These are phyloP conservation scores for Fusarium sp. DNA, from an alignment of 2,329 filamentous ascomycete species.

Conservation along the genomic window DNA sequence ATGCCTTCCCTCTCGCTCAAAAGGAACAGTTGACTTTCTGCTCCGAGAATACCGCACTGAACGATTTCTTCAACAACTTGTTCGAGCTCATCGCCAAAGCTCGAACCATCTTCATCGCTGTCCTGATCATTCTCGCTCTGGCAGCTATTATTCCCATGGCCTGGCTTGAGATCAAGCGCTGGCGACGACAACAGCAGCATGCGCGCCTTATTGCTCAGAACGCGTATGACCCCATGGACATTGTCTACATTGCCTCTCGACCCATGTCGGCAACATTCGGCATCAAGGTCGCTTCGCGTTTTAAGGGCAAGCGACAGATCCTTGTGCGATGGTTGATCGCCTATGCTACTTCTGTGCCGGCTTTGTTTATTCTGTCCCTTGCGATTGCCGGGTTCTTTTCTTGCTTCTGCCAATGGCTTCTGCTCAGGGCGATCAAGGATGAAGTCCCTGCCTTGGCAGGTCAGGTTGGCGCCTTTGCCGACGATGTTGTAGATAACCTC, in stretches of 20 bases:
- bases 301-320: slow-evolving; percentile 77
- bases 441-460: slow-evolving; percentile 81
- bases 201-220: slow-evolving; percentile 75
- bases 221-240: slow-evolving; percentile 85
- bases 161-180: slow-evolving; percentile 84
- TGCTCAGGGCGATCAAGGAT: slow-evolving; percentile 81
- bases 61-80: slow-evolving; percentile 85
- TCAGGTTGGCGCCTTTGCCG: slow-evolving; percentile 84
- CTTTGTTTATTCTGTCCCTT: slow-evolving; percentile 88
- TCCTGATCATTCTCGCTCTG: slow-evolving; percentile 79
- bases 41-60: slow-evolving; percentile 85
- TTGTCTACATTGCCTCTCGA: slow-evolving; percentile 88
- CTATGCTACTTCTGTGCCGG: slow-evolving; percentile 87
- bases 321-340: slow-evolving; percentile 87
- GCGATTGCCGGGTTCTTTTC: slow-evolving; percentile 86
- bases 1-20: slow-evolving; percentile 84
- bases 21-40: slow-evolving; percentile 91
- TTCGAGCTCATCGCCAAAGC: slow-evolving; percentile 76
- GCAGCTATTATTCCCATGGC: slow-evolving; percentile 84
- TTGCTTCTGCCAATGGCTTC: slow-evolving; percentile 84
- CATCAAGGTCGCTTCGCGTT: slow-evolving; percentile 76
- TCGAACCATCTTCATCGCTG: slow-evolving; percentile 81
- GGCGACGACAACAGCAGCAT: slow-evolving; percentile 79
- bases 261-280: slow-evolving; percentile 82
- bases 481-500: slow-evolving; percentile 80